phyloP scores from a whole-genome alignment of 306 rosid genomes.

The Abrus pulchellus region DNA sequence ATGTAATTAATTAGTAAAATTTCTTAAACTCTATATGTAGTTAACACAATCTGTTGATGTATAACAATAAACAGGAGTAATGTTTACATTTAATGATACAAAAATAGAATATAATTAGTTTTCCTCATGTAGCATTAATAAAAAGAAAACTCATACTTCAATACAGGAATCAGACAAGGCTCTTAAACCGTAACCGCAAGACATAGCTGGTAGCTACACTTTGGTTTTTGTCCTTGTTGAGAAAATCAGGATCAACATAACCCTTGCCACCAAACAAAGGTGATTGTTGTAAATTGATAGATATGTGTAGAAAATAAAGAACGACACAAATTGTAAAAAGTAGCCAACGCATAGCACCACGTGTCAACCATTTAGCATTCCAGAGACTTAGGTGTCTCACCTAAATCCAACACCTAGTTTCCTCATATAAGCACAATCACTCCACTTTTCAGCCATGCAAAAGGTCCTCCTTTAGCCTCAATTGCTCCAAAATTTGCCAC shows the following conservation, averaged over 20 bases:
- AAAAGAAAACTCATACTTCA: constrained; percentile 30
- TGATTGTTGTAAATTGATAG: neutral
- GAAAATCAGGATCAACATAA: constrained; percentile 31
- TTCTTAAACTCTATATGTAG: neutral
- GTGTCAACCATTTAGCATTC: constrained; percentile 55
- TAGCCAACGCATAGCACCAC: constrained; percentile 50
- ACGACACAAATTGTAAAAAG: constrained; percentile 29
- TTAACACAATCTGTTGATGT: neutral
- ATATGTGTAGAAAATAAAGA: constrained; percentile 29
- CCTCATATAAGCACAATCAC: constrained; percentile 53
- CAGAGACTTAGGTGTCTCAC: constrained; percentile 64
- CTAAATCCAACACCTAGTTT: constrained; percentile 31
- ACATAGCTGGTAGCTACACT: neutral
- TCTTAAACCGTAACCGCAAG: constrained; percentile 43
- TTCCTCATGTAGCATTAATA: neutral
- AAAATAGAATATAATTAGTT: neutral
- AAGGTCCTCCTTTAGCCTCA: constrained; percentile 5
- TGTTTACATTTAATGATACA: neutral
- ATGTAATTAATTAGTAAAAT: neutral
- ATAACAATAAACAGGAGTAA: neutral
- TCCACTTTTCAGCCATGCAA: constrained; percentile 79
- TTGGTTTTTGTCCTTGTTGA: constrained; percentile 41
- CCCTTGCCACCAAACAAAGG: constrained; percentile 18
- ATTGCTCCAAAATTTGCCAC: neutral
- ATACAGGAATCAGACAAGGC: constrained; percentile 6